Evolutionary conservation across 345 rosid species (phyloP).

Genomic region (Toxicodendron radicans): DNA sequence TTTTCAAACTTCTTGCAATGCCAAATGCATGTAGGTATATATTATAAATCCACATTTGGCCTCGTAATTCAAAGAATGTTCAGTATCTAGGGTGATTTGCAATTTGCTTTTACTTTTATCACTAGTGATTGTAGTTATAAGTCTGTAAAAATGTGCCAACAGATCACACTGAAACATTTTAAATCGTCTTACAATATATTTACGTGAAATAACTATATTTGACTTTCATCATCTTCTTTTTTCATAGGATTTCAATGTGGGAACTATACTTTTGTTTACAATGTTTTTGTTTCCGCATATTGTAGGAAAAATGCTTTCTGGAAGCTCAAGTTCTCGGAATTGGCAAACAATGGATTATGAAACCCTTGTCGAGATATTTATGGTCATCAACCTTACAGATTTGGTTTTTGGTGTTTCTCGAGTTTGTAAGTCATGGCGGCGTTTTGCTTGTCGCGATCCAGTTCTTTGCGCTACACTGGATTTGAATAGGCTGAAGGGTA

Average conservation of each 20-base stretch:
- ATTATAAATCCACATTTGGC: too few species aligned
- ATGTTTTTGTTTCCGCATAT: background rate
- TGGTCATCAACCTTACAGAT: slow-evolving; percentile 1
- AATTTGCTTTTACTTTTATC: too few species aligned
- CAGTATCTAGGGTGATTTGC: too few species aligned
- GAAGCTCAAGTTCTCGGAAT: background rate
- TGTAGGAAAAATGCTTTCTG: background rate
- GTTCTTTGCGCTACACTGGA: slow-evolving; percentile 14
- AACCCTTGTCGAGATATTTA: slow-evolving; percentile 16
- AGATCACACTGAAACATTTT: background rate
- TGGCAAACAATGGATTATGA: slow-evolving; percentile 20
- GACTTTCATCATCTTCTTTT: background rate
- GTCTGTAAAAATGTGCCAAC: too few species aligned
- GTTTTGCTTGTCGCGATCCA: background rate
- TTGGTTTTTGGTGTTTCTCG: slow-evolving; percentile 6
- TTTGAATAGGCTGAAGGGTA: background rate
- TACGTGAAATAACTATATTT: background rate
- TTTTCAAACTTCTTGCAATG: too few species aligned
- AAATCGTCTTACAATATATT: background rate
- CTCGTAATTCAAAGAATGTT: too few species aligned
- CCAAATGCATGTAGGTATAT: too few species aligned
- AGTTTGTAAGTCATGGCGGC: slow-evolving; percentile 20
- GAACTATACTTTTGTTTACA: background rate
- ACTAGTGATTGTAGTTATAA: too few species aligned
- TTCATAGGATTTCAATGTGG: background rate